These are phyloP conservation scores for Oryza meyeriana DNA, from an alignment of 176 grass and related monocot species.

Conservation along the genomic window DNA sequence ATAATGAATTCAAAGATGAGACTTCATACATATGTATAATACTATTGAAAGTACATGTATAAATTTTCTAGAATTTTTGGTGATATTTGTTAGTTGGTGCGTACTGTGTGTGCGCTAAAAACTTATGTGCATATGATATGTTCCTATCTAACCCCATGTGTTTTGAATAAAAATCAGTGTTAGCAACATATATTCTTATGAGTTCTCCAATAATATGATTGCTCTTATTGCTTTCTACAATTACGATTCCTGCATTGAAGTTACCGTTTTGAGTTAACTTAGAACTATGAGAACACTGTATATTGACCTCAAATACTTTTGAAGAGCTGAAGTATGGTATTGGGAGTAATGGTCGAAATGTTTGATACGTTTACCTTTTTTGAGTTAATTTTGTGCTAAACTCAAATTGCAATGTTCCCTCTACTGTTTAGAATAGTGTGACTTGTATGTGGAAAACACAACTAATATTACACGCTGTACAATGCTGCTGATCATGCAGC, in stretches of 20 bases:
- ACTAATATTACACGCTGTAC: not conserved
- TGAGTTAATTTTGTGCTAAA: not conserved
- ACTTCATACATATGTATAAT: too few species aligned
- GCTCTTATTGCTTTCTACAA: not conserved
- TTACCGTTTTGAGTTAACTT: not conserved
- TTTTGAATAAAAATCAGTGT: not conserved
- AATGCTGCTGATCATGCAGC: not conserved
- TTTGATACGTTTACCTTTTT: not conserved
- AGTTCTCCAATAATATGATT: not conserved
- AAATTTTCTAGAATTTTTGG: too few species aligned
- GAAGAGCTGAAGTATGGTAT: not conserved
- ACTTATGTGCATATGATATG: too few species aligned
- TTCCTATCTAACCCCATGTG: slow-evolving; percentile 1
- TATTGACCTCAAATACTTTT: not conserved
- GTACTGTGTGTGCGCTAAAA: too few species aligned
- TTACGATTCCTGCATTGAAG: not conserved
- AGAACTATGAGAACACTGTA: not conserved
- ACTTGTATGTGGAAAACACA: not conserved
- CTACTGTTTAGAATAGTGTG: not conserved
- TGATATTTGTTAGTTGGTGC: too few species aligned
- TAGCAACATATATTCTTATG: not conserved
- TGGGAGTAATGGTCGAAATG: not conserved
- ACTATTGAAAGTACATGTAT: too few species aligned
- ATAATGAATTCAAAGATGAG: too few species aligned
- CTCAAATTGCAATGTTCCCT: not conserved